Evolutionary conservation across 106 monocot species (phyloP).

Genomic region (Acanthochlamys bracteata): DNA sequence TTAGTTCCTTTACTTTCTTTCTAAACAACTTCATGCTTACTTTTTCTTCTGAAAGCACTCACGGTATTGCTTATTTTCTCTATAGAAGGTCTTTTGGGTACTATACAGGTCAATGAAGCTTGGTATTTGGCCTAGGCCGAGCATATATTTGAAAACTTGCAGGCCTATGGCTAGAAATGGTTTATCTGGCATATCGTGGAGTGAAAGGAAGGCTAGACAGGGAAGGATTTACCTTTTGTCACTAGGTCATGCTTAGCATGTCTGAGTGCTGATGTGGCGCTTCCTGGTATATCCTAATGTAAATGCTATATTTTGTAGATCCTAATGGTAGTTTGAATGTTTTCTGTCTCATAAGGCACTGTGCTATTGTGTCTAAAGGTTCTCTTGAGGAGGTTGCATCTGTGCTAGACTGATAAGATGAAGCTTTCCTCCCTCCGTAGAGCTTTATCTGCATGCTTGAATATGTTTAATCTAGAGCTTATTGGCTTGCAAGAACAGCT

Average conservation of each 20-base stretch:
- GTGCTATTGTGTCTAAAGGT: constrained; percentile 31
- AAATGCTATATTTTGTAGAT: not conserved
- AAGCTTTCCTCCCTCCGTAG: constrained; percentile 31
- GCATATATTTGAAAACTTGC: constrained; percentile 11
- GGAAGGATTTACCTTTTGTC: constrained; percentile 49
- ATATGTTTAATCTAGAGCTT: constrained; percentile 63
- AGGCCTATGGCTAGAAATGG: constrained; percentile 13
- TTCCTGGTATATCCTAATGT: constrained; percentile 45
- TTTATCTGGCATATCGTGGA: constrained; percentile 31
- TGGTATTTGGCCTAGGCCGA: constrained; percentile 27
- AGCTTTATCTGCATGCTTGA: constrained; percentile 48
- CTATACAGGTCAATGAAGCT: constrained; percentile 70
- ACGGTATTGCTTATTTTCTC: too few relatives aligned
- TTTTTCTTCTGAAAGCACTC: too few relatives aligned
- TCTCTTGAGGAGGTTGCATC: constrained; percentile 60
- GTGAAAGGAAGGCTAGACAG: constrained; percentile 32
- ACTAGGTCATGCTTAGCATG: constrained; percentile 60
- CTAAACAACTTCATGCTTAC: too few relatives aligned
- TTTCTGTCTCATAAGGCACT: constrained; percentile 1
- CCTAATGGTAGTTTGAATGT: not conserved
- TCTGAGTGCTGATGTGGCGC: constrained; percentile 37
- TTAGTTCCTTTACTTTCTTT: too few relatives aligned
- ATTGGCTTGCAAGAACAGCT: constrained; percentile 49
- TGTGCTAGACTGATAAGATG: constrained; percentile 65
- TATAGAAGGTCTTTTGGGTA: too few relatives aligned